phyloP scores from a whole-genome alignment of 2,329 filamentous ascomycete species.

The Rasamsonia emersonii region DNA sequence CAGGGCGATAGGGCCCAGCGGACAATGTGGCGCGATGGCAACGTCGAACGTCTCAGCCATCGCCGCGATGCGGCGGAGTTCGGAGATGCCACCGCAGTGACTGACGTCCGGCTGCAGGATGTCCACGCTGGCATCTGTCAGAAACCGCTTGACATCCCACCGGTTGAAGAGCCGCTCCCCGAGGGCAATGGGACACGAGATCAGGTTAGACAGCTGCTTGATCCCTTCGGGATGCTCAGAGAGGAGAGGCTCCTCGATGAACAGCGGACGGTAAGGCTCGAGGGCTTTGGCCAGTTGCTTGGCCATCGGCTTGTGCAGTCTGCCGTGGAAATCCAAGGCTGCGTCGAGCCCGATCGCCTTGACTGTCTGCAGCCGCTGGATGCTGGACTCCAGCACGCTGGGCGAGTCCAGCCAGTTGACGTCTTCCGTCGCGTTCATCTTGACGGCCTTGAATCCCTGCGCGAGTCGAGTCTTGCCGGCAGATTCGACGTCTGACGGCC shows the following conservation, averaged over 20 bases:
- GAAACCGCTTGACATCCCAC: slow-evolving; percentile 65
- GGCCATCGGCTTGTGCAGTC: slow-evolving; percentile 68
- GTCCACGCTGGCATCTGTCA: slow-evolving; percentile 60
- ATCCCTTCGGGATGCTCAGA: slow-evolving; percentile 61
- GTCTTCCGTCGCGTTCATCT: slow-evolving; percentile 73
- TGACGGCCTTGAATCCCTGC: slow-evolving; percentile 43
- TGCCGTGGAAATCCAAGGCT: slow-evolving; percentile 69
- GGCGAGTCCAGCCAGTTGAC: slow-evolving; percentile 69
- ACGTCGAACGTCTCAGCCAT: slow-evolving; percentile 69
- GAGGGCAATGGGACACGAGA: slow-evolving; percentile 58
- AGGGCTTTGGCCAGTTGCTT: slow-evolving; percentile 62
- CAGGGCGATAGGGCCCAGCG: slow-evolving; percentile 62
- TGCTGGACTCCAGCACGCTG: slow-evolving; percentile 50
- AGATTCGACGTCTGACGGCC: slow-evolving; percentile 55
- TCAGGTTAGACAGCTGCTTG: slow-evolving; percentile 49
- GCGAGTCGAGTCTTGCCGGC: slow-evolving; percentile 42
- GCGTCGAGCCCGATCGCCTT: slow-evolving; percentile 62
- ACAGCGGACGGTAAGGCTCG: slow-evolving; percentile 59
- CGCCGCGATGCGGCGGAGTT: slow-evolving; percentile 57
- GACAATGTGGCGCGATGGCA: slow-evolving; percentile 65
- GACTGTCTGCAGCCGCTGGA: slow-evolving; percentile 60
- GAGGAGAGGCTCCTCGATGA: slow-evolving; percentile 65
- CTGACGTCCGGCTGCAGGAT: slow-evolving; percentile 65
- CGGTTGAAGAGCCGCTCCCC: slow-evolving; percentile 63
- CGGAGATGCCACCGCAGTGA: slow-evolving; percentile 64